A percentile compares a stretch with the other conserved stretches of the same genome.
Evolutionary conservation across 805 yeast genomes (phyloP).

Genomic region (Lachancea waltii): DNA sequence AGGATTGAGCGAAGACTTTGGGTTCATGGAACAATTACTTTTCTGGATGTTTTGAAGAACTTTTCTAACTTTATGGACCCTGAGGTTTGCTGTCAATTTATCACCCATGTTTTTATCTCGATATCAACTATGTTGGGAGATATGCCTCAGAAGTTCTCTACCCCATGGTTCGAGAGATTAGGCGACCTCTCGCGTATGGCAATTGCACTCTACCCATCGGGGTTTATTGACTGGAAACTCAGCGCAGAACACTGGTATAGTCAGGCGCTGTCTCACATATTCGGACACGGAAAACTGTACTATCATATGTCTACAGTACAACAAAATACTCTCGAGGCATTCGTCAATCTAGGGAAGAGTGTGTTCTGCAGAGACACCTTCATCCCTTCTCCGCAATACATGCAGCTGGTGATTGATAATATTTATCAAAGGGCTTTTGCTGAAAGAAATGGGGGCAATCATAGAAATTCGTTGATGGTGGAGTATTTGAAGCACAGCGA

Average conservation of each 20-base stretch:
- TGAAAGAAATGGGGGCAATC: slow-evolving; percentile 30
- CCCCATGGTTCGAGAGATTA: slow-evolving; percentile 70
- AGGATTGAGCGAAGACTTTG: slow-evolving; percentile 75
- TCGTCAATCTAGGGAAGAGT: slow-evolving; percentile 71
- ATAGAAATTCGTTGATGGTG: slow-evolving; percentile 29
- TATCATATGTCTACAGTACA: slow-evolving; percentile 87
- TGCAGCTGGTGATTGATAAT: slow-evolving; percentile 71
- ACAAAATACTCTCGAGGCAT: slow-evolving; percentile 60
- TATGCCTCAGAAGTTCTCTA: slow-evolving; percentile 31
- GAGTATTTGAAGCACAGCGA: slow-evolving; percentile 51
- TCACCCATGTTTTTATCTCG: slow-evolving; percentile 59
- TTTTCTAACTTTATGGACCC: slow-evolving; percentile 71
- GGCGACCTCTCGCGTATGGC: slow-evolving; percentile 88
- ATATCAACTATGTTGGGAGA: slow-evolving; percentile 38
- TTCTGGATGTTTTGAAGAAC: slow-evolving; percentile 68
- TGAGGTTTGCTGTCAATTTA: slow-evolving; percentile 70
- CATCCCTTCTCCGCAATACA: slow-evolving; percentile 74
- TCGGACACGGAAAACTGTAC: slow-evolving; percentile 79
- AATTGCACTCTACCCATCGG: slow-evolving; percentile 72
- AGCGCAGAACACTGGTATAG: slow-evolving; percentile 81
- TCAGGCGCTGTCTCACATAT: slow-evolving; percentile 62
- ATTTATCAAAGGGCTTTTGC: slow-evolving; percentile 51
- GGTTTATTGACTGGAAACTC: slow-evolving; percentile 78
- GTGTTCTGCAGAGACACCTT: slow-evolving; percentile 78
- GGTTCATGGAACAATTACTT: slow-evolving; percentile 82